Evolutionary conservation across 2,329 filamentous ascomycete species (phyloP).

Genomic region (Fusarium newnesense): DNA sequence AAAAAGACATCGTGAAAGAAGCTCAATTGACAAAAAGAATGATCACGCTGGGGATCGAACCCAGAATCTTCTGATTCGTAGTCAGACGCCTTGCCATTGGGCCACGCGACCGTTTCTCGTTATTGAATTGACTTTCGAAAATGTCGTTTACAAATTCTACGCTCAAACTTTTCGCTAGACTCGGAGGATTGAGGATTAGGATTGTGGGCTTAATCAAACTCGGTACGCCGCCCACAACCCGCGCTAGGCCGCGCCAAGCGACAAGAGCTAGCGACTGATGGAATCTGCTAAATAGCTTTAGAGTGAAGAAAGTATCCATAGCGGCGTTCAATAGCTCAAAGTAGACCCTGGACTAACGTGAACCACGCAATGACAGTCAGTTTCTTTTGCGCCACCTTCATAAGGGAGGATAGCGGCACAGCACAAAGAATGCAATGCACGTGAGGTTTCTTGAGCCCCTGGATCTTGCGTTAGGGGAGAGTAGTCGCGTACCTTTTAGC

Average conservation of each 20-base stretch:
- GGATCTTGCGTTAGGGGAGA: slow-evolving; percentile 3
- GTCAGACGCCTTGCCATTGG: slow-evolving; percentile 45
- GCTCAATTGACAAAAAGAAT: not conserved
- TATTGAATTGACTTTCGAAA: not conserved
- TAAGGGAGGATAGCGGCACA: slow-evolving; percentile 15
- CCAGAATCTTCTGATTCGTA: slow-evolving; percentile 46
- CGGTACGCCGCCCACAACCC: not conserved
- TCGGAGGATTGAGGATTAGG: not conserved
- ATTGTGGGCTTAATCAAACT: not conserved
- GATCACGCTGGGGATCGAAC: slow-evolving; percentile 44
- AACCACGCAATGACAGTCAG: not conserved
- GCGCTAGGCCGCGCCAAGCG: not conserved
- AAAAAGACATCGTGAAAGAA: not conserved
- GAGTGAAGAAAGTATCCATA: not conserved
- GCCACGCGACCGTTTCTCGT: slow-evolving; percentile 27
- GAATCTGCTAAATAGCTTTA: not conserved
- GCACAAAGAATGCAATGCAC: slow-evolving; percentile 19
- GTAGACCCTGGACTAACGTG: not conserved
- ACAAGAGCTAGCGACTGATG: not conserved
- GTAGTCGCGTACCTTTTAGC: slow-evolving; percentile 1
- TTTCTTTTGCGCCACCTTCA: not conserved
- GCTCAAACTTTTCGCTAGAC: not conserved
- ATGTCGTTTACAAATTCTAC: not conserved
- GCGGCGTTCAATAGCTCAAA: not conserved
- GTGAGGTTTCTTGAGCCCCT: slow-evolving; percentile 19